Percentiles rank a stretch among this genome's conserved stretches.
phyloP scores from a whole-genome alignment of 2,329 filamentous ascomycete species.

The Penicillium griseofulvum region DNA sequence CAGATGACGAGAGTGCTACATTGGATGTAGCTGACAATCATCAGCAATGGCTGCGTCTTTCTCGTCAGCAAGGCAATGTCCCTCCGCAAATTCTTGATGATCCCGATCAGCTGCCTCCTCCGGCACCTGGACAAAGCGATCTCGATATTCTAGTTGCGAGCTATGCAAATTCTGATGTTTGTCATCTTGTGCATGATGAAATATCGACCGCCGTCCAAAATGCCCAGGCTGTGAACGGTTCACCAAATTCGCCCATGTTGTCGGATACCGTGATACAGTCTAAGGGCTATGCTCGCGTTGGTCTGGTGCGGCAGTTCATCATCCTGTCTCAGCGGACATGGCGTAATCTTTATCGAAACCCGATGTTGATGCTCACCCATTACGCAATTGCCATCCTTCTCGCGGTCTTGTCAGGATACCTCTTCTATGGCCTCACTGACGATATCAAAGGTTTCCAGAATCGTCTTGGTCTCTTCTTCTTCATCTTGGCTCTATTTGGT shows the following conservation, averaged over 20 bases:
- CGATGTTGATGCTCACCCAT: slow-evolving; percentile 96
- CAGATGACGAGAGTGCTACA: slow-evolving; percentile 59
- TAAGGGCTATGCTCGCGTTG: slow-evolving; percentile 77
- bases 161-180: slow-evolving; percentile 76
- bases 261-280: slow-evolving; percentile 58
- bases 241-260: slow-evolving; percentile 56
- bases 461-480: slow-evolving; percentile 94
- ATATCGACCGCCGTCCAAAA: slow-evolving; percentile 66
- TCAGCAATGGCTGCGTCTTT: slow-evolving; percentile 61
- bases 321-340: slow-evolving; percentile 90
- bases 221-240: slow-evolving; percentile 67
- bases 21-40: slow-evolving; percentile 51
- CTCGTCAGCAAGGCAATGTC: slow-evolving; percentile 53
- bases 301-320: slow-evolving; percentile 76
- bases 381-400: slow-evolving; percentile 95
- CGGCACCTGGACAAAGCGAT: slow-evolving; percentile 66
- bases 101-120: slow-evolving; percentile 58
- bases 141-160: slow-evolving; percentile 76
- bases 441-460: slow-evolving; percentile 98
- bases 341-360: slow-evolving; percentile 96
- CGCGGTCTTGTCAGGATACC: slow-evolving; percentile 87
- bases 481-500: slow-evolving; percentile 89
- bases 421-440: slow-evolving; percentile 94
- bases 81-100: slow-evolving; percentile 68
- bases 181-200: slow-evolving; percentile 70